Evolutionary conservation across 169 alveolate genomes (phyloP), one percentile per base, ranked within the genome.

Genomic region (Plasmodium reichenowi): DNA sequence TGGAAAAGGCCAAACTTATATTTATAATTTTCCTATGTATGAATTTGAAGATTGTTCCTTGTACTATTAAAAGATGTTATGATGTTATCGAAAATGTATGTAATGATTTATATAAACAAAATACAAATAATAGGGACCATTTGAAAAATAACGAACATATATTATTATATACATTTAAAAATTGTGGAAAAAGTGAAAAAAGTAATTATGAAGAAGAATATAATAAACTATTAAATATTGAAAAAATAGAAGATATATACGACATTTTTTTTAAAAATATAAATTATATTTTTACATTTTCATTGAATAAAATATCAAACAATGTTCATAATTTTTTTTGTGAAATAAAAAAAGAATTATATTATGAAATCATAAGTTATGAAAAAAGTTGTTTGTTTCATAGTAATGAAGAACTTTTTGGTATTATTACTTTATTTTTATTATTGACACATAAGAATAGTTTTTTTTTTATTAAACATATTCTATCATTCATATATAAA

Each of bases 311-410:
- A 47, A 13, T 78, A 58, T 13, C 58, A 56, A 12, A 43, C 17
- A 59, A 45, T 64, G 15, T 78, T 50, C 75, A 67, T 29, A 54
- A 20, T 22, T 59, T 78, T 71, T 78, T 78, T 66, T 56, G 75
- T 54, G 60, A 66, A 22, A 78, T 78, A 47, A 78, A 78, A 52
- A 63, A 78, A 70, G 89, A 64, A 66, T 52, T 78, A 17, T 78
- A 64, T 70, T 78, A 66, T 56, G 89, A 78, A 59, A 78, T 78
- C 54, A 78, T 78, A 71, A 45, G 67, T 52, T 64, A 78, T 66
- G 89, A 50, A 64, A 54, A 58, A 50, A 50, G 38, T 66, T 78
- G 72, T n/a, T 78, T 75, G 78, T 43, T 26, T 12, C 78, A 78
- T 48, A 58, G 76, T 24, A 50, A 78, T 24, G 78, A 78, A 4